These are phyloP conservation scores for Madurella mycetomatis DNA, from an alignment of 2,329 filamentous ascomycete species.

Conservation along the genomic window DNA sequence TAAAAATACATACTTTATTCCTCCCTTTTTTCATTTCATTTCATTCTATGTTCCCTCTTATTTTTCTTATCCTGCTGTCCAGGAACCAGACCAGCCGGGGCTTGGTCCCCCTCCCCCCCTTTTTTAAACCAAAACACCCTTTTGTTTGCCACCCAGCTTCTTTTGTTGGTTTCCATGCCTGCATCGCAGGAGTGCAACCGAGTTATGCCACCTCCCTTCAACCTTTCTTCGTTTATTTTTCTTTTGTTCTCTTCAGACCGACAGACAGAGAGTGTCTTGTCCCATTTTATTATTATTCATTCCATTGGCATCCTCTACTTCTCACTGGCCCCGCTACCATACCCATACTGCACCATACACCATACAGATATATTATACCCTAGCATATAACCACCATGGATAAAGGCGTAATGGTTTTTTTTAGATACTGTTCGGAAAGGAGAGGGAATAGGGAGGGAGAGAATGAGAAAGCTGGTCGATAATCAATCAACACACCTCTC, in stretches of 20 bases:
- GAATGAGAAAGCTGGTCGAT: no score
- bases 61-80: neutral
- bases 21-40: neutral
- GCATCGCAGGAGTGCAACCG: neutral
- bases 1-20: neutral
- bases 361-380: conserved; percentile 10
- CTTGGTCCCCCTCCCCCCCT: neutral
- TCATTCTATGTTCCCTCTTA: neutral
- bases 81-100: neutral
- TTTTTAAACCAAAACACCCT: neutral
- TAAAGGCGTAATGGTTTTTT: conserved; percentile 8
- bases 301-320: conserved; percentile 2
- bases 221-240: neutral
- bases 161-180: no score
- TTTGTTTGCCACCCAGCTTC: no score
- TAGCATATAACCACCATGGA: conserved; percentile 7
- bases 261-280: no score
- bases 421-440: conserved; percentile 4
- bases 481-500: no score
- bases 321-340: neutral
- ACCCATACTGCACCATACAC: neutral
- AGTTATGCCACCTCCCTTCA: neutral
- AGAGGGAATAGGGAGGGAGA: neutral
- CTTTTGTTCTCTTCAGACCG: neutral
- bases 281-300: neutral